Base-by-base conservation (phyloP, 495 filamentous ascomycete species). In the Trypethelium eluteriae region DNA sequence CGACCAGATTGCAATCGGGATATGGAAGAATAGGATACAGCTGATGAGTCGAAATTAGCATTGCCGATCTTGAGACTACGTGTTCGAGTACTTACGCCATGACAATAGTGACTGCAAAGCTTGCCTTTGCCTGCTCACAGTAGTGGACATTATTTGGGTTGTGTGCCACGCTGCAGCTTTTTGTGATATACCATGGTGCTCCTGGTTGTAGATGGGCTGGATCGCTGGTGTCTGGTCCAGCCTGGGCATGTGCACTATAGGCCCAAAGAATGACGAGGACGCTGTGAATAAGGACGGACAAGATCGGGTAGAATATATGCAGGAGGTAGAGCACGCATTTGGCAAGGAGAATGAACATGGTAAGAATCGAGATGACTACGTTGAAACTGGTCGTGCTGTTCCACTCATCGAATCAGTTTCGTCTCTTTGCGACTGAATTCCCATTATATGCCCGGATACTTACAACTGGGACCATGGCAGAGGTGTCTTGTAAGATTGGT, bases 391-490 rank as follows among this genome's bases (percentile, higher is more conserved):
- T 92, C 49, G 91, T 76, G 72, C 92, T 96, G 76, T 39, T 18
- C 10, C 25, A 47, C 12, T 36, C 59, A 69, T 62, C 49, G 41
- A 38, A 18, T 35, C 6, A 41, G 25, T 41, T 46, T 38, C 35
- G 44, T 62, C 4, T 65, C 44, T 47, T 64, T 44, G 41, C 16
- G 38, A 32, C 25, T 25, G 25, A 47, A 7, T 46, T 39, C 7
- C 14, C 57, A 65, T 44, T n/a, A 34, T 39, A 53, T 49, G 32
- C 64, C 69, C 12, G 65, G 47, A 63, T 59, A 84, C 89, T 70
- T 81, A 96, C 92, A 88, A 85, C 70, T 83, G 79, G 50, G 88
- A 90, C 92, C 92, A 96, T 32, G 94, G 86, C 70, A 93, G 79
- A 7, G 92, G 92, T 25, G 85, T 76, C 3, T 76, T 81, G 44